phyloP scores from a whole-genome alignment of 805 yeast genomes.

The Saccharomycopsis malanga region DNA sequence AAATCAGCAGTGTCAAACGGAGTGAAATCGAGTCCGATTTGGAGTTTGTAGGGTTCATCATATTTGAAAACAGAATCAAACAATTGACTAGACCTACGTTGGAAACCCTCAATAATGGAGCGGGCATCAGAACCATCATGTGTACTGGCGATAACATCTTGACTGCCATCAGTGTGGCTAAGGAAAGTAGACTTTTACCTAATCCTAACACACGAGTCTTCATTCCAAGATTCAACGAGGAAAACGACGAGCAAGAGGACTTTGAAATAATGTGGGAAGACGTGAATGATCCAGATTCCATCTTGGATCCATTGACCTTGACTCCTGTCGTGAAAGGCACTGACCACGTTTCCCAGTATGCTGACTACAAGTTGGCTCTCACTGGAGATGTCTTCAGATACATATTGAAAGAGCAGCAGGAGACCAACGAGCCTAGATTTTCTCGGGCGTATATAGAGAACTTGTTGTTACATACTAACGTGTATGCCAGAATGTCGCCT shows the following conservation, averaged over 20 bases:
- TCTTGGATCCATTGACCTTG: conserved; percentile 59
- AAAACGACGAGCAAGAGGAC: conserved; percentile 22
- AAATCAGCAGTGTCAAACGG: conserved; percentile 42
- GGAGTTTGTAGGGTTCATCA: conserved; percentile 77
- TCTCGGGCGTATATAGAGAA: conserved; percentile 39
- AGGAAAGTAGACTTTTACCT: conserved; percentile 65
- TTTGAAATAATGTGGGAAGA: conserved; percentile 60
- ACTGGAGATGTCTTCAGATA: conserved; percentile 90
- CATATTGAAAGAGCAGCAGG: conserved; percentile 48
- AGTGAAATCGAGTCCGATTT: conserved; percentile 62
- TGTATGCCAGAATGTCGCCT: conserved; percentile 97
- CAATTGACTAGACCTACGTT: conserved; percentile 57
- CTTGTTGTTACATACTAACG: conserved; percentile 62
- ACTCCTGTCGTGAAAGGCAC: conserved; percentile 32
- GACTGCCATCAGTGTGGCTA: conserved; percentile 90
- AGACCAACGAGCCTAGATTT: conserved; percentile 23
- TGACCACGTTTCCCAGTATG: not conserved
- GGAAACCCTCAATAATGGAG: conserved; percentile 44
- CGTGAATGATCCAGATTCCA: conserved; percentile 48
- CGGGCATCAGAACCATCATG: conserved; percentile 81
- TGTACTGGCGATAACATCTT: conserved; percentile 96
- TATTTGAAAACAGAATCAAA: conserved; percentile 89
- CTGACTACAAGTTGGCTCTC: conserved; percentile 66
- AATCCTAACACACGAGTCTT: conserved; percentile 39
- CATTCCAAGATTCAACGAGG: conserved; percentile 42